phyloP scores from a whole-genome alignment of 2,329 filamentous ascomycete genomes.

The Penicillium nordicum region DNA sequence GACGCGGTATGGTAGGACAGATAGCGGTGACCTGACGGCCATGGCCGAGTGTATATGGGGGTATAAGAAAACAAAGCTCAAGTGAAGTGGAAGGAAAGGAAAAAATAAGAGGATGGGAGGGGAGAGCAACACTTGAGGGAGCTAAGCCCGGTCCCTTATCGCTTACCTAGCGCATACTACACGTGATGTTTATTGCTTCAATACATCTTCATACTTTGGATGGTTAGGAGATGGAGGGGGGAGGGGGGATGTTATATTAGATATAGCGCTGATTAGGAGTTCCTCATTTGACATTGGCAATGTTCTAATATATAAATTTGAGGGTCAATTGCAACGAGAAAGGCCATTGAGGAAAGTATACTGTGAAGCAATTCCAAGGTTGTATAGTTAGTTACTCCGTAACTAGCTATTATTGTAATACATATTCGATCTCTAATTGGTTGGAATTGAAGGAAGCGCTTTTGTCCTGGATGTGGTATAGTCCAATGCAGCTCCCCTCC shows the following conservation, averaged over 20 bases:
- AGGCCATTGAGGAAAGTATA: background rate
- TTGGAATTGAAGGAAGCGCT: slow-evolving; percentile 1
- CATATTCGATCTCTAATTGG: slow-evolving; percentile 1
- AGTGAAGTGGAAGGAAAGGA: background rate
- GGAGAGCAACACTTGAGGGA: slow-evolving; percentile 1
- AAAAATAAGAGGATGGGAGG: slow-evolving; percentile 4
- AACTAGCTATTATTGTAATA: background rate
- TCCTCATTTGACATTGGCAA: background rate
- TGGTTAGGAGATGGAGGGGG: background rate
- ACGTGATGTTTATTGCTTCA: slow-evolving; percentile 2
- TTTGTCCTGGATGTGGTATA: slow-evolving; percentile 5
- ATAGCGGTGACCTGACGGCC: slow-evolving; percentile 29
- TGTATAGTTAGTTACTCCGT: no score
- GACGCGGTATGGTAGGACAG: slow-evolving; percentile 21
- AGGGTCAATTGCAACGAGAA: background rate
- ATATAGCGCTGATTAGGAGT: background rate
- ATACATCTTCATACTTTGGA: background rate
- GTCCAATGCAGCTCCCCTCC: background rate
- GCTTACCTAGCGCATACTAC: slow-evolving; percentile 10
- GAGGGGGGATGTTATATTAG: background rate
- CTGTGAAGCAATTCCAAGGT: background rate
- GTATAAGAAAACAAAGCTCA: background rate
- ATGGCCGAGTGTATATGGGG: slow-evolving; percentile 17
- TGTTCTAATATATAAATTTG: background rate
- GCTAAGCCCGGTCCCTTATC: slow-evolving; percentile 3